Base-by-base conservation (phyloP, 140 eudicot species). In the Flaveria floridana region DNA sequence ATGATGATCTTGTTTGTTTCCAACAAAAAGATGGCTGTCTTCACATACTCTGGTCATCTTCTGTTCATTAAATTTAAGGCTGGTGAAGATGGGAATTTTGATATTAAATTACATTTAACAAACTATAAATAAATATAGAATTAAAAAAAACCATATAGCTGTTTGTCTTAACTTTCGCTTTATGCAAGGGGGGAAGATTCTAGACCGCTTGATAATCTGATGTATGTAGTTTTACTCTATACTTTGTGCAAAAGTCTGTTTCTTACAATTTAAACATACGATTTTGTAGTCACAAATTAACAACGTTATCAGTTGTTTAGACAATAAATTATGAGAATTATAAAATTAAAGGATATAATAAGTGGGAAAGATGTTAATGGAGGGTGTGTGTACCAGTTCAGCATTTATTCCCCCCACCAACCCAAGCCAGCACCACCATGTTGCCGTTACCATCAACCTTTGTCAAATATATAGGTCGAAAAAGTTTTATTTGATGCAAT, bases 331-430 rank as follows among this genome's bases (percentile, higher is more conserved):
- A 50, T 58, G 50, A 52, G 42, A 56, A 53, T 64, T 72, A 72
- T 67, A 23, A 71, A 72, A 67, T 21, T 50, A 64, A 44, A 56
- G 47, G 19, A 79, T 3, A 67, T 67, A 56, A 64, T 70, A 42
- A 10, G 76, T 71, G 53, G 15, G 41, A 62, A 66, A 62, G 76
- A 16, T 74, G 65, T 79, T 14, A 48, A 73, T 79, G 74, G 70
- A 71, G 79, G 48, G 77, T 66, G 73, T 71, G 81, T 51, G 81
- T 62, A 80, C 78, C 77, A 65, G 75, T 79, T 42, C 37, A 75
- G 86, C 95, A 86, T 88, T 88, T 86, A 88, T 79, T 83, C 86
- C 75, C 12, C 75, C 46, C 83, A 88, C 83, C 95, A 81, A 83
- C 87, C 87, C 75, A 58, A 42, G 72, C 84, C 70, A 74, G 71